Conservation (phyloP, 2,329 filamentous ascomycete species). For the Diaporthe sp. region DNA sequence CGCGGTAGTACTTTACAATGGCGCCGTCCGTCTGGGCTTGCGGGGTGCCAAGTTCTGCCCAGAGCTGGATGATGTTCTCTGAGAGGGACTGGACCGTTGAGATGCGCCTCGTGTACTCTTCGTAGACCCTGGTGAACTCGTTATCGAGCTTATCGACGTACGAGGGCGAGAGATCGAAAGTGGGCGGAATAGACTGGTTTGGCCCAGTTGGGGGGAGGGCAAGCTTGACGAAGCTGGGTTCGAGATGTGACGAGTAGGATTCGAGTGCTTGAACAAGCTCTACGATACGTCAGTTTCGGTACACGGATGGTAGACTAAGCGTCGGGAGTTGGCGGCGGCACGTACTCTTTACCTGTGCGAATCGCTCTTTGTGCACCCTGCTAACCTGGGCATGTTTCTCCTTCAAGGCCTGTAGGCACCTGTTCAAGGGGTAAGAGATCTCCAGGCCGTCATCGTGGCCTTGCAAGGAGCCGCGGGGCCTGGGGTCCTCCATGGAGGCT, state of each 20-base stretch:
- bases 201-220: conserved; percentile 85
- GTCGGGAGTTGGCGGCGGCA: conserved; percentile 39
- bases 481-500: conserved; percentile 83
- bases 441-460: conserved; percentile 77
- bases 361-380: conserved; percentile 89
- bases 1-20: conserved; percentile 91
- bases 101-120: conserved; percentile 92
- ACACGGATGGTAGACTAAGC: conserved; percentile 26
- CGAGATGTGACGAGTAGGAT: conserved; percentile 96
- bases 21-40: conserved; percentile 90
- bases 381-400: conserved; percentile 87
- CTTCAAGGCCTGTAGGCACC: conserved; percentile 84
- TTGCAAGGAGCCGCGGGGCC: conserved; percentile 73
- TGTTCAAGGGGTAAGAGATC: conserved; percentile 85
- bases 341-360: conserved; percentile 94
- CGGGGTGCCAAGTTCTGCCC: conserved; percentile 94
- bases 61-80: conserved; percentile 92
- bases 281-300: conserved; percentile 54
- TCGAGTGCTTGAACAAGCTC: conserved; percentile 94
- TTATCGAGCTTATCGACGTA: conserved; percentile 90
- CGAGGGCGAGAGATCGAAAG: conserved; percentile 90
- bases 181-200: conserved; percentile 81
- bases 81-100: conserved; percentile 79
- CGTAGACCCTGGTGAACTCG: conserved; percentile 95
- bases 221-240: conserved; percentile 88